phyloP scores from a whole-genome alignment of 129 eudicot genomes.

The Cynara cardunculus region DNA sequence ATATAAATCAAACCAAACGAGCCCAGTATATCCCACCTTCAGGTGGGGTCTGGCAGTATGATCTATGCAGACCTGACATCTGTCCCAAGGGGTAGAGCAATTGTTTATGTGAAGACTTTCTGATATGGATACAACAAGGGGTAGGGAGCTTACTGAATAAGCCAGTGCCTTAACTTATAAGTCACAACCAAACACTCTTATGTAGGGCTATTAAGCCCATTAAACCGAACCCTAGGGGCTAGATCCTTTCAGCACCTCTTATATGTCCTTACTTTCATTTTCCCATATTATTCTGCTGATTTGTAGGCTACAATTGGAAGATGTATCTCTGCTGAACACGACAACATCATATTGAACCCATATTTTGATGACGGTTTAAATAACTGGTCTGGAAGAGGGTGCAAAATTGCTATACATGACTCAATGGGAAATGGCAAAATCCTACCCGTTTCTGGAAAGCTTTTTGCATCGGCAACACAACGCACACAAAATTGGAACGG shows the following conservation, averaged over 20 bases:
- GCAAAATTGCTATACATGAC: slow-evolving; percentile 51
- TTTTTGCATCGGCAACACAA: slow-evolving; percentile 64
- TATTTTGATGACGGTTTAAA: slow-evolving; percentile 55
- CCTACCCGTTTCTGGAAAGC: slow-evolving; percentile 61
- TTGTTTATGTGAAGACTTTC: too few species aligned
- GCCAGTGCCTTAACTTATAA: background rate
- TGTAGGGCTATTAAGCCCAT: too few species aligned
- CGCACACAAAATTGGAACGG: slow-evolving; percentile 91
- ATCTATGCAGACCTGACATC: too few species aligned
- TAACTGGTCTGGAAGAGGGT: slow-evolving; percentile 94
- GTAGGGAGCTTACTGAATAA: background rate
- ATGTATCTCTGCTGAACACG: slow-evolving; percentile 27
- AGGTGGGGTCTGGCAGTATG: too few species aligned
- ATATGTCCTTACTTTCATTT: background rate
- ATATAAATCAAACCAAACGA: too few species aligned
- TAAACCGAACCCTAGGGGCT: background rate
- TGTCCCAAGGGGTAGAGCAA: too few species aligned
- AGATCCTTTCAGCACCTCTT: background rate
- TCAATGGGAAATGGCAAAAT: slow-evolving; percentile 64
- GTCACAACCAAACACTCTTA: background rate
- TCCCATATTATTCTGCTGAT: background rate
- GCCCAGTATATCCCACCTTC: too few species aligned
- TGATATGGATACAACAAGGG: background rate
- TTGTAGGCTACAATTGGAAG: slow-evolving; percentile 32
- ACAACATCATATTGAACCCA: slow-evolving; percentile 64